phyloP scores from a whole-genome alignment of 2,329 filamentous ascomycete species.

The Ophiognomonia clavigignenti-juglandacearum region DNA sequence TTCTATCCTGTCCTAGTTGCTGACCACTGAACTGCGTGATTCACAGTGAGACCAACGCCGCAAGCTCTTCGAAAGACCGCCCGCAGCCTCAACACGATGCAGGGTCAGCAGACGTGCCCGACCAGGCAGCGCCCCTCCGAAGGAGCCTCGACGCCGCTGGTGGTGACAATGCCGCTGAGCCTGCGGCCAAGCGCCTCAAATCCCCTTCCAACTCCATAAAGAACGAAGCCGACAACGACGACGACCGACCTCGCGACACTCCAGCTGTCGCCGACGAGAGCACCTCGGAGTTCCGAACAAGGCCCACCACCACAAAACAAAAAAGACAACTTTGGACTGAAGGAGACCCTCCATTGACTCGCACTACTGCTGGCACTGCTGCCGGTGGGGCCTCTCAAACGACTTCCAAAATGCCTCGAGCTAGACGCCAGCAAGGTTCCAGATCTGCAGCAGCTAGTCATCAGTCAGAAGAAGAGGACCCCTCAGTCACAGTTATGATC shows the following conservation, averaged over 20 bases:
- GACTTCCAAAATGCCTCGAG: not conserved
- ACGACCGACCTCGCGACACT: not conserved
- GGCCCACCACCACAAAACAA: not conserved
- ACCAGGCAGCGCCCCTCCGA: not conserved
- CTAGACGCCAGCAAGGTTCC: not conserved
- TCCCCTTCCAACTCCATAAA: not conserved
- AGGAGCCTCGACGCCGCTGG: not conserved
- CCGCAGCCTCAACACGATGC: too few relatives aligned
- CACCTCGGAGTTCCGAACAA: conserved; percentile 2
- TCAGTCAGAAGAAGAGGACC: conserved; percentile 15
- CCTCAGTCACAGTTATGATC: conserved; percentile 17
- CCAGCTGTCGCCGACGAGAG: not conserved
- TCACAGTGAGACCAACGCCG: not conserved
- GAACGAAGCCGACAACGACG: not conserved
- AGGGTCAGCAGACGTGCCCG: not conserved
- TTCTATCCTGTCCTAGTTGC: too few relatives aligned
- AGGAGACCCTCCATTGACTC: conserved; percentile 1
- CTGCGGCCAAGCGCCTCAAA: conserved; percentile 5
- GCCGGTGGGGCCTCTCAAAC: not conserved
- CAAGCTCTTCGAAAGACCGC: not conserved
- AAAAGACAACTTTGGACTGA: conserved; percentile 10
- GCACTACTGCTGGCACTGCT: not conserved
- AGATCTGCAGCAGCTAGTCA: not conserved
- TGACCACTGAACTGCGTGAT: not conserved
- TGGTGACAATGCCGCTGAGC: not conserved